Evolutionary conservation across 257 asterid genomes (phyloP).

Genomic region (Nicotiana undulata): DNA sequence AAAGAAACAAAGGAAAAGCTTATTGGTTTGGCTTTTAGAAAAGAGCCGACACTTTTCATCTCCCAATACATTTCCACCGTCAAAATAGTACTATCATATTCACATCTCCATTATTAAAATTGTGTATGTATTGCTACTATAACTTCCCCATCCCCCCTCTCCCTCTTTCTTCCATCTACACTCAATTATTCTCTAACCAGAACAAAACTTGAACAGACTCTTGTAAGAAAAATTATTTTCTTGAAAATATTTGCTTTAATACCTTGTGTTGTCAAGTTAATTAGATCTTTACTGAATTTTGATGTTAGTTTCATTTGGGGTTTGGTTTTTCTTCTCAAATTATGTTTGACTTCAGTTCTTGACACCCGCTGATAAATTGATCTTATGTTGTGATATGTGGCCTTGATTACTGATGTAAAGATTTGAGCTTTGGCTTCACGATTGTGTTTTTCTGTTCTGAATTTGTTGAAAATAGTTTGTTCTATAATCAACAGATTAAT

Average conservation of each 20-base stretch:
- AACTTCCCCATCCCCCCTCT: neutral
- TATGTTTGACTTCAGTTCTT: neutral
- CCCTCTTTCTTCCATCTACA: constrained; percentile 9
- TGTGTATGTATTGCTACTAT: neutral
- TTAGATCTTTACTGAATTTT: constrained; percentile 10
- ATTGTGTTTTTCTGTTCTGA: neutral
- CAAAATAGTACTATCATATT: neutral
- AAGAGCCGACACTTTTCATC: constrained; percentile 38
- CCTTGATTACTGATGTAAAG: neutral
- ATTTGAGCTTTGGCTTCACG: constrained; percentile 4
- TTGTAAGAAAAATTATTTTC: neutral
- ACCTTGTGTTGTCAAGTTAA: constrained; percentile 6
- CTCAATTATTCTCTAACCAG: constrained; percentile 32
- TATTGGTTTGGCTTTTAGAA: neutral
- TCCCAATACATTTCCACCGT: constrained; percentile 14
- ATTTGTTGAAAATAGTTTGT: neutral
- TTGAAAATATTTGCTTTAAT: neutral
- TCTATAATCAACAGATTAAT: neutral
- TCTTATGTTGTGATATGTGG: too few relatives aligned
- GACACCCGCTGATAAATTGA: neutral
- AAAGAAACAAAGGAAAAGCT: neutral
- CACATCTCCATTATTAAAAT: neutral
- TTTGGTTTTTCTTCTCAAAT: neutral
- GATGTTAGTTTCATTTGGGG: neutral
- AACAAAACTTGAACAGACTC: constrained; percentile 15